phyloP scores from a whole-genome alignment of 805 yeast species.

The Saturnispora besseyi region DNA sequence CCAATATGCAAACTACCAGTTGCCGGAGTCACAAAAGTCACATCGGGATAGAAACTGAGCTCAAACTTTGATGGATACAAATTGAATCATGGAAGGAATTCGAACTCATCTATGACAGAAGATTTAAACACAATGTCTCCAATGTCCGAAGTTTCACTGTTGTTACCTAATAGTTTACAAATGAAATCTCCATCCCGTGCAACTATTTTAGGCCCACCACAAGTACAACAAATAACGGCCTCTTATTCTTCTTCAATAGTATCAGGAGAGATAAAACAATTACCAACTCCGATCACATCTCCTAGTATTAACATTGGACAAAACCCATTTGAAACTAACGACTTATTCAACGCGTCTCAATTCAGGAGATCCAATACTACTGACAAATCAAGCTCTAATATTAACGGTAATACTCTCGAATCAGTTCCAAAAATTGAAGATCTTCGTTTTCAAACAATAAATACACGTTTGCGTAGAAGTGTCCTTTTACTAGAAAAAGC shows the following conservation, averaged over 20 bases:
- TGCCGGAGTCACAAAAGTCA: no score
- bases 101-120: not conserved
- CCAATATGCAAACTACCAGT: no score
- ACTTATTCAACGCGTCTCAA: not conserved
- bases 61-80: no score
- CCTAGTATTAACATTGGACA: not conserved
- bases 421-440: not conserved
- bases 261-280: not conserved
- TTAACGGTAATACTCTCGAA: not conserved
- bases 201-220: no score
- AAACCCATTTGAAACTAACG: not conserved
- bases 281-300: conserved; percentile 1
- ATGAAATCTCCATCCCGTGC: not conserved
- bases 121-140: not conserved
- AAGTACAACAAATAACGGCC: not conserved
- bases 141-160: not conserved
- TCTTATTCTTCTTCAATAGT: not conserved
- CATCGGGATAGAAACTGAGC: no score
- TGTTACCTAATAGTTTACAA: not conserved
- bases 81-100: not conserved
- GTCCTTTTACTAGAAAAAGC: not conserved
- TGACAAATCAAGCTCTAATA: not conserved
- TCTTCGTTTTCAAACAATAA: not conserved
- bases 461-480: not conserved
- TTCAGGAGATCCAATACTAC: not conserved